Evolutionary conservation across 495 filamentous ascomycete species (phyloP), one percentile per base, ranked within the genome.

Genomic region (Xylaria cubensis): DNA sequence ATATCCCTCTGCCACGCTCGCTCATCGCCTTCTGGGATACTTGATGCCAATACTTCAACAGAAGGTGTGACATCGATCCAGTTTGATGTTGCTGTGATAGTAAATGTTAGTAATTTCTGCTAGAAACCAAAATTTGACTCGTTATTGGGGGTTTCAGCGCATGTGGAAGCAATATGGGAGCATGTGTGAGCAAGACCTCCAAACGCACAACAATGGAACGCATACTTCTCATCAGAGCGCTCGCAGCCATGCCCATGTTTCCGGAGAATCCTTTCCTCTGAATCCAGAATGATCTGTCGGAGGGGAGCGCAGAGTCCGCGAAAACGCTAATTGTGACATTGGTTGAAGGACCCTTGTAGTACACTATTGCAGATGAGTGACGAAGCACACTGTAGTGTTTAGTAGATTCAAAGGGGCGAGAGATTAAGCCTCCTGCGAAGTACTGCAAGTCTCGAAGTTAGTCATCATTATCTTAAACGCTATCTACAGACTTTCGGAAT

Each of bases 1-100:
- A 93, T 89, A 74, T 92, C 90, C 53, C 90, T 82, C 76, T 91
- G 88, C 90, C 90, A 91, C 32, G 86, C 87, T 29, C 90, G 83
- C 72, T 92, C 90, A 50, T 89, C 87, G 10, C 77, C 74, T 2
- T 82, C 78, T 0, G 82, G 79, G 4, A 90, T 71, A 67, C 88
- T 86, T 3, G 83, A 78, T 0, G 85, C 72, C 12, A 76, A 72
- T 0, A 87, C 77, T n/a, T 83, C 80, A 8, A 83, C 77, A 2
- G 84, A 78, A 0, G 91, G 91, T 0, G 91, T 92, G 4, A 92
- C 90, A 68, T 92, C 84, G 1, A 92, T 75, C 91, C 91, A 92
- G 79, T 81, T 82, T 21, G 84, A 80, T 50, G 85, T 87, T 0
- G 85, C 58, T 61, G 13, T 21, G 12, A n/a, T 3, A 36, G 32